Percentiles rank a stretch among this genome's conserved stretches.
Evolutionary conservation across 176 grass and related monocot genomes (phyloP).

Genomic region (Alopecurus myosuroides): DNA sequence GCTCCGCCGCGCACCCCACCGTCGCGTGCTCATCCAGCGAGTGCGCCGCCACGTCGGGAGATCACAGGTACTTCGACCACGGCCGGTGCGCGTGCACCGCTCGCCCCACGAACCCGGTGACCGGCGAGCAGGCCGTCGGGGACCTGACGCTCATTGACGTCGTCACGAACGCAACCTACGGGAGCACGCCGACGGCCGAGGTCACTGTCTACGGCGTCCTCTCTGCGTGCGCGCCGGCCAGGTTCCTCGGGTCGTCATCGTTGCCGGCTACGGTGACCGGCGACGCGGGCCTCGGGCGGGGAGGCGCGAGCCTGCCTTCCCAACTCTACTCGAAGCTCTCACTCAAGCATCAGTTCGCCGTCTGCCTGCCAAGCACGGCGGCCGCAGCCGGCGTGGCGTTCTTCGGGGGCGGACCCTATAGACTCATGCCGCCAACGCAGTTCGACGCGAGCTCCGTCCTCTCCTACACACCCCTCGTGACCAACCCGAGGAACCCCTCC

Average conservation of each 20-base stretch:
- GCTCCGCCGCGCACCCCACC: not conserved
- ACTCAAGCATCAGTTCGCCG: constrained; percentile 25
- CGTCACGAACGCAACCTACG: not conserved
- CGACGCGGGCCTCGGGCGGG: constrained; percentile 41
- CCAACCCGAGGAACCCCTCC: not conserved
- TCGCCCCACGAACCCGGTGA: constrained; percentile 34
- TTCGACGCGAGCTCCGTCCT: constrained; percentile 5
- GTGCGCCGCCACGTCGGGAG: not conserved
- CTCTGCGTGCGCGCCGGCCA: constrained; percentile 34
- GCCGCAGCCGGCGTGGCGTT: constrained; percentile 30
- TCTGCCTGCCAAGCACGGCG: constrained; percentile 54
- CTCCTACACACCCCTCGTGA: constrained; percentile 4
- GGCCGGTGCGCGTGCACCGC: constrained; percentile 42
- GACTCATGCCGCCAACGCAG: not conserved
- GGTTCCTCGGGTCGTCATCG: not conserved
- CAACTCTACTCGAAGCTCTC: not conserved
- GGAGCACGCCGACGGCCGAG: constrained; percentile 15
- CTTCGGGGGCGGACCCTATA: constrained; percentile 38
- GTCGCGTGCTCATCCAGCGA: not conserved
- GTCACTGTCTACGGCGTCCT: constrained; percentile 38
- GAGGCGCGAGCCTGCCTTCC: constrained; percentile 15
- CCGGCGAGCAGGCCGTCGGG: not conserved
- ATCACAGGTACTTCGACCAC: not conserved
- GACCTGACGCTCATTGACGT: constrained; percentile 23
- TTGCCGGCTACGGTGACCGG: constrained; percentile 21